Percentiles rank a stretch among this genome's conserved stretches.
These are phyloP conservation scores for Boletus speciosus DNA, from an alignment of 768 basidiomycete species.

Conservation along the genomic window DNA sequence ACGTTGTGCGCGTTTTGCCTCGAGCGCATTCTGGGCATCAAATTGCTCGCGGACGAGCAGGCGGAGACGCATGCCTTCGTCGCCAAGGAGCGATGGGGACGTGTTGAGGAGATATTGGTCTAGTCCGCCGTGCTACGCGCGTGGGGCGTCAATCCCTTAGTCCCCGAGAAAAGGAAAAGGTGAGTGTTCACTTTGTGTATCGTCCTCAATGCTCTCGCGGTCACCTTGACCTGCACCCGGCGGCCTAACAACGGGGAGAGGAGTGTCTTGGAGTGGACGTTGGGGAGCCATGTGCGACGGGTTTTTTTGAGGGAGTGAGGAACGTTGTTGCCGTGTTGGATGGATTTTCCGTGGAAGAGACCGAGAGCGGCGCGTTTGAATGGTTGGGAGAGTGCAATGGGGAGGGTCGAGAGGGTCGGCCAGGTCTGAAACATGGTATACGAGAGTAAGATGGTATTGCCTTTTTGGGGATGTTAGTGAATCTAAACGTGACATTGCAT, in stretches of 20 bases:
- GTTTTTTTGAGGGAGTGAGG: slow-evolving; percentile 89
- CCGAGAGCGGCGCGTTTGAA: slow-evolving; percentile 81
- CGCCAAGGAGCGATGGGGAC: slow-evolving; percentile 35
- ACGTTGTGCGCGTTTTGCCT: slow-evolving; percentile 17
- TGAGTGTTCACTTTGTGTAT: slow-evolving; percentile 61
- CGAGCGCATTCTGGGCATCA: slow-evolving; percentile 19
- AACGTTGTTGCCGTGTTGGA: slow-evolving; percentile 83
- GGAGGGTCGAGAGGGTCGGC: slow-evolving; percentile 16
- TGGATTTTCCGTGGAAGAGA: slow-evolving; percentile 78
- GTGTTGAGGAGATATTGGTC: slow-evolving; percentile 63
- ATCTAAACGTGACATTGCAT: not conserved
- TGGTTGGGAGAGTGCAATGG: slow-evolving; percentile 49
- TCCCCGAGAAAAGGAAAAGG: not conserved
- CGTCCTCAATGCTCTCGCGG: slow-evolving; percentile 71
- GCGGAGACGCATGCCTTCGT: slow-evolving; percentile 47
- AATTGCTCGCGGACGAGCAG: slow-evolving; percentile 34
- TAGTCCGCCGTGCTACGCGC: slow-evolving; percentile 57
- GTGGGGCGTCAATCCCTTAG: not conserved
- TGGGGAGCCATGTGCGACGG: slow-evolving; percentile 83
- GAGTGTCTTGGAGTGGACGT: slow-evolving; percentile 74
- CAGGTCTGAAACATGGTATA: slow-evolving; percentile 24
- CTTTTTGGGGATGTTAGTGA: not conserved
- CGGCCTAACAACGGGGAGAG: slow-evolving; percentile 61
- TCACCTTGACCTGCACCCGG: slow-evolving; percentile 63
- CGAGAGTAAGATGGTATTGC: not conserved